Conservation (phyloP, 345 rosid species). For the Excoecaria cochinchinensis region DNA sequence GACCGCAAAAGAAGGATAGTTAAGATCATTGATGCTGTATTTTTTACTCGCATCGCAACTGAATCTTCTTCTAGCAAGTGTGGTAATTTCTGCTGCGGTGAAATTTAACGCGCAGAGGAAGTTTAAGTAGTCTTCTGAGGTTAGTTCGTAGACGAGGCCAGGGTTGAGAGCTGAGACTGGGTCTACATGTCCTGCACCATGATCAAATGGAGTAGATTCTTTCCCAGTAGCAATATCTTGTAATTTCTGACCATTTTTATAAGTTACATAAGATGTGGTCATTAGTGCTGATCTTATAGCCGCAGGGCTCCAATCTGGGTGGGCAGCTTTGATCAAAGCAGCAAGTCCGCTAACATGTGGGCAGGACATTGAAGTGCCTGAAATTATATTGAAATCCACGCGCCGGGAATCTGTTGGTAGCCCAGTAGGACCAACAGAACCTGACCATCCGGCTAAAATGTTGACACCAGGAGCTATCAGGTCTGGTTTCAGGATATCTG, state of each 20-base stretch:
- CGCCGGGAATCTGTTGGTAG: constrained; percentile 23
- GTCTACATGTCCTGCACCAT: constrained; percentile 35
- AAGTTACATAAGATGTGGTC: constrained; percentile 35
- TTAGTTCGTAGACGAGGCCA: constrained; percentile 29
- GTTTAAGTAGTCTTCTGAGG: constrained; percentile 25
- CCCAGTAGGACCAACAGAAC: constrained; percentile 29
- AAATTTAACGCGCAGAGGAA: constrained; percentile 35
- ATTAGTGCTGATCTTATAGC: constrained; percentile 30
- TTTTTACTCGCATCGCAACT: constrained; percentile 21
- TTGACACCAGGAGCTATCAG: constrained; percentile 36
- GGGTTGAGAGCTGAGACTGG: constrained; percentile 30
- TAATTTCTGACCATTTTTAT: constrained; percentile 18
- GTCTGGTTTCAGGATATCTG: constrained; percentile 28
- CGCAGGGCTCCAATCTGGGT: constrained; percentile 34
- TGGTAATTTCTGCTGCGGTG: constrained; percentile 20
- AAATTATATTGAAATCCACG: constrained; percentile 30
- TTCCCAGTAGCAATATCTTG: constrained; percentile 26
- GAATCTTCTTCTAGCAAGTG: constrained; percentile 21
- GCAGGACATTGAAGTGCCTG: constrained; percentile 39
- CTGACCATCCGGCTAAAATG: constrained; percentile 35
- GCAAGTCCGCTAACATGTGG: constrained; percentile 34
- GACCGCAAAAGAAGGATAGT: constrained; percentile 33
- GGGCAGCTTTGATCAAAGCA: constrained; percentile 24
- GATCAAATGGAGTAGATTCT: constrained; percentile 32
- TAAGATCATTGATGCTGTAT: constrained; percentile 23